Evolutionary conservation across 164 flowering plant species (phyloP).

Genomic region (Tinospora cordifolia): DNA sequence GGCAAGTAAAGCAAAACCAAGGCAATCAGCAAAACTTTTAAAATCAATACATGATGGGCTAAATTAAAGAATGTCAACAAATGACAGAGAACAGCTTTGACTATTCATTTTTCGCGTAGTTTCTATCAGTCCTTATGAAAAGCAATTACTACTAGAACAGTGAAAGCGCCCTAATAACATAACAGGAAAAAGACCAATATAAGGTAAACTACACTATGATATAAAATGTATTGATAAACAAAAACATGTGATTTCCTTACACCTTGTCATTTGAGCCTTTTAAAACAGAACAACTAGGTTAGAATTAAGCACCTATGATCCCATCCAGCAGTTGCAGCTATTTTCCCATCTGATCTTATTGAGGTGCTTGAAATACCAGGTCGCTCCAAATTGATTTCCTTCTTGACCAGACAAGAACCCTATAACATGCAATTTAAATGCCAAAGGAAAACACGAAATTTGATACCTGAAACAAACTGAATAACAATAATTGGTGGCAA

Average conservation of each 20-base stretch:
- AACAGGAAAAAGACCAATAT: neutral
- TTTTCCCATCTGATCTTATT: slow-evolving; percentile 65
- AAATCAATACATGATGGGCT: neutral
- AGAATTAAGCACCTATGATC: slow-evolving; percentile 61
- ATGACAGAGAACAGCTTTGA: neutral
- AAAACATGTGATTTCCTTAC: neutral
- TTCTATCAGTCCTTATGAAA: neutral
- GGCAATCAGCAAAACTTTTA: too few relatives aligned
- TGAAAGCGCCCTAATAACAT: neutral
- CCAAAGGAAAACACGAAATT: too few relatives aligned
- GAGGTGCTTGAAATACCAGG: slow-evolving; percentile 66
- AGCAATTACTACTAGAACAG: neutral
- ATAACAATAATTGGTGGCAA: too few relatives aligned
- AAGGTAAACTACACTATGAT: neutral
- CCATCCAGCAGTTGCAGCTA: slow-evolving; percentile 95
- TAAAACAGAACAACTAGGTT: neutral
- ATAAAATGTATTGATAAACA: neutral
- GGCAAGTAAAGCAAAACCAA: too few relatives aligned
- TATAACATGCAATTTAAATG: slow-evolving; percentile 19
- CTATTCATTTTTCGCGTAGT: neutral
- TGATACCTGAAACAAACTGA: too few relatives aligned
- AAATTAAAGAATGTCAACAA: neutral
- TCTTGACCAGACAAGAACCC: slow-evolving; percentile 67
- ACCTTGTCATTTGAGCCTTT: neutral
- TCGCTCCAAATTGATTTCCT: slow-evolving; percentile 61